Evolutionary conservation across 306 rosid species (phyloP), one percentile per base, ranked within the genome.

Genomic region (Notholithocarpus densiflorus): DNA sequence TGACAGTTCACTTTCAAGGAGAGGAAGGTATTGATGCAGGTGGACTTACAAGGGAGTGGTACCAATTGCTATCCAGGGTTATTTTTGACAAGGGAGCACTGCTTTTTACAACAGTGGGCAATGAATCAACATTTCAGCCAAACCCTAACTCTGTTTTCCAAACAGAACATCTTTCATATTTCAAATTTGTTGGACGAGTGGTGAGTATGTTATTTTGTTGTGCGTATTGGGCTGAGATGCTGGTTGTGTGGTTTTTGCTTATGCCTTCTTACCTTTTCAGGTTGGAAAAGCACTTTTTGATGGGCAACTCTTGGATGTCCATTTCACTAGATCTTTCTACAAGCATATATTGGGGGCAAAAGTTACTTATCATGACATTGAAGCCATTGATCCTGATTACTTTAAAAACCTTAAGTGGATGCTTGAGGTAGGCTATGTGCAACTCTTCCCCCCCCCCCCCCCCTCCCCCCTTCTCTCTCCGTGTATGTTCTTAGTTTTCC

Each of bases 21-120:
- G 98, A 94, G 88, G 98, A 94, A 86, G 98, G 98, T 72, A 92
- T 94, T 17, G 98, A 94, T 83, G 98, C 98, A 0, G 98, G 98
- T 77, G 98, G 98, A 56, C 97, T 94, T 72, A 90, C 98, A 51
- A 90, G 98, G 88, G 98, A 94, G 80, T 94, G 98, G 98, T 94
- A 94, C 82, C 98, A 92, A 76, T 79, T 91, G 82, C 80, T 94
- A 82, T 94, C 98, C 70, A 87, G 98, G 80, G 97, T 94, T 78
- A 94, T 94, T 75, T 94, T 94, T 75, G 98, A 94, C 92, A 94
- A 88, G 84, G 98, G 98, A 71, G 97, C 98, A 45, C 86, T 94
- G 9, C 93, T 94, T 48, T 94, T 94, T 82, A 94, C 98, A 40
- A 92, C 98, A 2, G 98, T 94, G 82, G 98, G 98, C 79, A 94